phyloP scores from a whole-genome alignment of 1,139 yeast genomes.

The Spathaspora jeffriesii region DNA sequence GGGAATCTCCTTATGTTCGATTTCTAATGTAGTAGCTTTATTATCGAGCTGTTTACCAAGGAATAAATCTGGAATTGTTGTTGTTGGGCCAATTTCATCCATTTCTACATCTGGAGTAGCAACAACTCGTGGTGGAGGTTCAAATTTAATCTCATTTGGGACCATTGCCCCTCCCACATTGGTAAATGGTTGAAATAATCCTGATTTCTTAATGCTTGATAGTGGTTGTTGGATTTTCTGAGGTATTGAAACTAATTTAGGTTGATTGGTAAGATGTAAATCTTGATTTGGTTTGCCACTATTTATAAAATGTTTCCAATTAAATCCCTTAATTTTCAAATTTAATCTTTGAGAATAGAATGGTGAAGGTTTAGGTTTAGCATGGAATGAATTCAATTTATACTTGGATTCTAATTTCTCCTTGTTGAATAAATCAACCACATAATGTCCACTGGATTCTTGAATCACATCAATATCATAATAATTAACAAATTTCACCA shows the following conservation, averaged over 20 bases:
- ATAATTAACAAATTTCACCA: slow-evolving; percentile 58
- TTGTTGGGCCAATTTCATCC: slow-evolving; percentile 1
- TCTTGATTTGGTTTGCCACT: slow-evolving; percentile 32
- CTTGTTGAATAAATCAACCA: slow-evolving; percentile 59
- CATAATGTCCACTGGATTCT: slow-evolving; percentile 31
- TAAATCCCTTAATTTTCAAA: slow-evolving; percentile 36
- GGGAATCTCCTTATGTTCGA: background rate
- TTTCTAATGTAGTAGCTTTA: background rate
- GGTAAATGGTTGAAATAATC: slow-evolving; percentile 2
- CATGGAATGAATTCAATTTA: slow-evolving; percentile 41
- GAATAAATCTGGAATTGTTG: background rate
- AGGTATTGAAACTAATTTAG: slow-evolving; percentile 3
- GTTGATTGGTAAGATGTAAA: slow-evolving; percentile 18
- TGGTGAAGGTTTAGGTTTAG: slow-evolving; percentile 55
- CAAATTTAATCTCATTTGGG: slow-evolving; percentile 6
- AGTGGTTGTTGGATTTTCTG: background rate
- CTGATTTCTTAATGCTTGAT: background rate
- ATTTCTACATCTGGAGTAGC: background rate
- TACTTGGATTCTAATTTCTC: slow-evolving; percentile 45
- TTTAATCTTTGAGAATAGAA: slow-evolving; percentile 59
- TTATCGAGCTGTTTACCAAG: background rate
- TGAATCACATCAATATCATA: slow-evolving; percentile 57
- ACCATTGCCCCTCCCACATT: background rate
- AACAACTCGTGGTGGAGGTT: background rate
- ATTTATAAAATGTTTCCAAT: slow-evolving; percentile 34